A percentile compares a stretch with the other conserved stretches of the same genome.
phyloP scores from a whole-genome alignment of 352 stramenopile species.

The Phytophthora sp. region DNA sequence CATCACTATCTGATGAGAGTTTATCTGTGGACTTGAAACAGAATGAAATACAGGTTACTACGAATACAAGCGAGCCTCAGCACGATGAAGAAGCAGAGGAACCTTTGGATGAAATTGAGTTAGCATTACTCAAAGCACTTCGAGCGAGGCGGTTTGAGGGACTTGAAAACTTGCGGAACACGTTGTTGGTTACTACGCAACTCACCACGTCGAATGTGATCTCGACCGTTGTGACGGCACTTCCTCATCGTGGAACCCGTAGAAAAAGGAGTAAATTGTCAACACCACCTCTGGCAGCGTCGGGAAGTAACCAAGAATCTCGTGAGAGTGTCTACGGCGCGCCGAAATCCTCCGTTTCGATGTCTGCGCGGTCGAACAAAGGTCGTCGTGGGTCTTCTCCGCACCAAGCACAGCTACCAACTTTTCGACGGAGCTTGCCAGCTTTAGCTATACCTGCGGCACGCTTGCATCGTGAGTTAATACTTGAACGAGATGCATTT shows the following conservation, averaged over 20 bases:
- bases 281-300: neutral
- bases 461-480: constrained; percentile 60
- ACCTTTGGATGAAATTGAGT: constrained; percentile 27
- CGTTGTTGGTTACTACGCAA: constrained; percentile 56
- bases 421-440: constrained; percentile 58
- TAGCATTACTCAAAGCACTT: constrained; percentile 38
- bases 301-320: constrained; percentile 38
- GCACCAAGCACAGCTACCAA: constrained; percentile 55
- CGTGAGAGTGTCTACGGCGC: constrained; percentile 27
- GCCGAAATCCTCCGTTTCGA: constrained; percentile 27
- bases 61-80: neutral
- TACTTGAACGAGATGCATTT: constrained; percentile 61
- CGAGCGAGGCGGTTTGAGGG: constrained; percentile 43
- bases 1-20: neutral
- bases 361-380: constrained; percentile 46
- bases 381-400: constrained; percentile 18
- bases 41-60: neutral
- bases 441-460: constrained; percentile 51
- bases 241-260: constrained; percentile 7
- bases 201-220: constrained; percentile 72
- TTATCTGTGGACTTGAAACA: neutral
- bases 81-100: neutral
- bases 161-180: constrained; percentile 43
- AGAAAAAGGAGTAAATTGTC: constrained; percentile 15
- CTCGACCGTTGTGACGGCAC: constrained; percentile 62